Conservation (phyloP, 225 moss, liverwort and hornwort species). For the Anthoceros angustus region DNA sequence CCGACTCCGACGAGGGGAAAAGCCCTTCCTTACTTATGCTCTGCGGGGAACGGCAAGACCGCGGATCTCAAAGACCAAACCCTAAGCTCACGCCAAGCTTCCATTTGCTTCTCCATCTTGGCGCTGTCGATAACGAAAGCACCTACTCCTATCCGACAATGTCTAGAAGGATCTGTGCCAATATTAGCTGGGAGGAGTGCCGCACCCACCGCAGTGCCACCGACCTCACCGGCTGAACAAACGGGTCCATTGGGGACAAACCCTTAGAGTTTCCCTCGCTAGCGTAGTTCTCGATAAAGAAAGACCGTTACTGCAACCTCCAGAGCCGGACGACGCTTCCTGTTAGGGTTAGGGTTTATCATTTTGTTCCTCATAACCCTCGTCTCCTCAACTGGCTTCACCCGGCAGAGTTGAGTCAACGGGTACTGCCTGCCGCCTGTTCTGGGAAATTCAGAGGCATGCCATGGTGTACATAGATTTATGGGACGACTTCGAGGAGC, state of each 20-base stretch:
- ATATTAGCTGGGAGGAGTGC: not conserved
- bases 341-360: conserved; percentile 1
- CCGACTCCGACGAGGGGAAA: too few relatives aligned
- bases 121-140: not conserved
- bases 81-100: too few relatives aligned
- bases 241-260: not conserved
- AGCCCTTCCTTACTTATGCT: too few relatives aligned
- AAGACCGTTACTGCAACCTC: conserved; percentile 3
- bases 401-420: not conserved
- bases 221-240: conserved; percentile 3
- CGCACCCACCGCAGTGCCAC: not conserved
- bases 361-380: not conserved
- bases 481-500: conserved; percentile 77
- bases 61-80: too few relatives aligned
- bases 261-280: not conserved
- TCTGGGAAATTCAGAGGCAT: not conserved
- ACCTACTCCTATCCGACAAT: not conserved
- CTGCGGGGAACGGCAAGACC: too few relatives aligned
- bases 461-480: conserved; percentile 72
- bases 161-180: not conserved
- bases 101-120: not conserved
- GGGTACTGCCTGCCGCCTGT: too few relatives aligned
- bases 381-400: not conserved
- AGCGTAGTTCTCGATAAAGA: not conserved
- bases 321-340: not conserved